Conservation (phyloP, 208 protist species). For the Trypanosoma conorhini region DNA sequence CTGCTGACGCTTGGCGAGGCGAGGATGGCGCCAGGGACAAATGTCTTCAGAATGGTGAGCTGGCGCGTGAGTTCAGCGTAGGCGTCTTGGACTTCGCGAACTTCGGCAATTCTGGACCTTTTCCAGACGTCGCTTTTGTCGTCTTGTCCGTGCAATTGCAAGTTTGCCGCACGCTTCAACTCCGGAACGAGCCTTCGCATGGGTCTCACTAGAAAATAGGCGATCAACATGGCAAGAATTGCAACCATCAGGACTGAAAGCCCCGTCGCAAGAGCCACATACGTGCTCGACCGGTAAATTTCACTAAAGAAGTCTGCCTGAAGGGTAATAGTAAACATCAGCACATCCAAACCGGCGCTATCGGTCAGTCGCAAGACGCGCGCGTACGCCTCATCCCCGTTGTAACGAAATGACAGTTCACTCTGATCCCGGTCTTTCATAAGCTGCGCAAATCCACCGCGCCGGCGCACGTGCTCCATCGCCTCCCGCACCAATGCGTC, state of each 20-base stretch:
- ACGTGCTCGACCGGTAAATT: background rate
- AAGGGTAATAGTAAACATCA: slow-evolving; percentile 46
- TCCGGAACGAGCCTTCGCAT: slow-evolving; percentile 45
- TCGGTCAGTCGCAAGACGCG: slow-evolving; percentile 49
- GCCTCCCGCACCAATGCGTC: slow-evolving; percentile 43
- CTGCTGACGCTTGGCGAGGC: background rate
- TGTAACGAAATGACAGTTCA: slow-evolving; percentile 42
- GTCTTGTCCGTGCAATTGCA: slow-evolving; percentile 39
- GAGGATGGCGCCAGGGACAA: slow-evolving; percentile 23
- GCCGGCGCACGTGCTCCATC: slow-evolving; percentile 27
- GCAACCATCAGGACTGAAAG: slow-evolving; percentile 47
- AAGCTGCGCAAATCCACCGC: slow-evolving; percentile 33
- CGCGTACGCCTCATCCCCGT: slow-evolving; percentile 31
- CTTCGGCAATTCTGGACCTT: slow-evolving; percentile 13
- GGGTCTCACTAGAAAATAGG: slow-evolving; percentile 30
- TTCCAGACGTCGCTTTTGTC: slow-evolving; percentile 7
- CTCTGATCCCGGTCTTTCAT: slow-evolving; percentile 26
- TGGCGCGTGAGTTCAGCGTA: slow-evolving; percentile 22
- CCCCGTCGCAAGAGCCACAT: slow-evolving; percentile 36
- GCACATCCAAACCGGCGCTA: slow-evolving; percentile 40
- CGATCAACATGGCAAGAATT: slow-evolving; percentile 45
- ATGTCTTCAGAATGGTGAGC: slow-evolving; percentile 18
- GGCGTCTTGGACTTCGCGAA: slow-evolving; percentile 13
- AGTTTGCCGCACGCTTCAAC: slow-evolving; percentile 52
- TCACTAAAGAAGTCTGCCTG: slow-evolving; percentile 46